Percentiles rank a stretch among this genome's conserved stretches.
These are phyloP conservation scores for Phellopilus nigrolimitatus DNA, from an alignment of 1,284 basidiomycete genomes.

Conservation along the genomic window DNA sequence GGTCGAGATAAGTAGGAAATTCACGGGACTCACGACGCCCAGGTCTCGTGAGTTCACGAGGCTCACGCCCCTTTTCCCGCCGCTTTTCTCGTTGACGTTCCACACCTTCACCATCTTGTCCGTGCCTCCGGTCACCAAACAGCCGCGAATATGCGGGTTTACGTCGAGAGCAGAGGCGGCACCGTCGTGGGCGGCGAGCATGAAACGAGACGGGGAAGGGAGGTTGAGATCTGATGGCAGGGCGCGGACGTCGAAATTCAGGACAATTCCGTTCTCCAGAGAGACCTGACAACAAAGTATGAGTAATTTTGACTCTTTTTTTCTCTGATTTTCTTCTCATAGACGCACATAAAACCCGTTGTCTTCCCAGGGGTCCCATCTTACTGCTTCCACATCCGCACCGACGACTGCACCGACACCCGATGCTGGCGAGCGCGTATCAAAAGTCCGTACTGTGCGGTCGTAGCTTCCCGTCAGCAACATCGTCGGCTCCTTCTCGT, in stretches of 20 bases:
- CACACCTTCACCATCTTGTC: conserved; percentile 95
- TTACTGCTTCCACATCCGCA: conserved; percentile 88
- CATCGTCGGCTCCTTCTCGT: conserved; percentile 80
- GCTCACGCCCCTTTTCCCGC: conserved; percentile 74
- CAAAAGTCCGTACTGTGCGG: conserved; percentile 89
- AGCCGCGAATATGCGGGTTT: conserved; percentile 87
- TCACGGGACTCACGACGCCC: conserved; percentile 69
- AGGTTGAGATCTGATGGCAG: conserved; percentile 61
- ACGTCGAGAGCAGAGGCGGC: conserved; percentile 89
- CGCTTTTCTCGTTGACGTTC: conserved; percentile 76
- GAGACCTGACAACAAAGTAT: conserved; percentile 57
- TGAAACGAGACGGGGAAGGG: conserved; percentile 75
- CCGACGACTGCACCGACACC: conserved; percentile 78
- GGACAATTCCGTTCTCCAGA: conserved; percentile 87
- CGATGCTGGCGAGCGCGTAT: conserved; percentile 77
- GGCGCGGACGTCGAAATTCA: conserved; percentile 88
- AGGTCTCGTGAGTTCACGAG: conserved; percentile 88
- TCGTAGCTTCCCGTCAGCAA: conserved; percentile 93
- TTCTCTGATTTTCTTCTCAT: no score
- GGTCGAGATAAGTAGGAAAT: conserved; percentile 9
- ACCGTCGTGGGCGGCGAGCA: conserved; percentile 92
- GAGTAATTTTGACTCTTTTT: no score
- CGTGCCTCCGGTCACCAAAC: conserved; percentile 88
- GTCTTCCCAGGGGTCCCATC: conserved; percentile 95
- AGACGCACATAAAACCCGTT: conserved; percentile 82